Evolutionary conservation across 306 rosid genomes (phyloP).

Genomic region (Citrullus colocynthis): DNA sequence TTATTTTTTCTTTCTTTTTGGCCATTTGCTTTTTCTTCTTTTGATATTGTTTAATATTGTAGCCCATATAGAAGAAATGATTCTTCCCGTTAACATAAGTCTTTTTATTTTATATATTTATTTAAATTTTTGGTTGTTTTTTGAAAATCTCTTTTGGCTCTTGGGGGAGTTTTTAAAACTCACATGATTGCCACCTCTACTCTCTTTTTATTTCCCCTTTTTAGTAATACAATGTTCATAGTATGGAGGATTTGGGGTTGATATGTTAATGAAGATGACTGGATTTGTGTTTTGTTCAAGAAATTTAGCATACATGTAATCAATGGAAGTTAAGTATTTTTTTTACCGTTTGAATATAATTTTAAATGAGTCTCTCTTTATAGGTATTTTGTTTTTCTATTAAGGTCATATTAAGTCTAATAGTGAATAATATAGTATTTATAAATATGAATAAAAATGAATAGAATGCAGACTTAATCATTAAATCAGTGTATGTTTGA

Average conservation of each 20-base stretch:
- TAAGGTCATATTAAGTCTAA: no score
- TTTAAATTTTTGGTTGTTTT: no score
- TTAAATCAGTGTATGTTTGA: no score
- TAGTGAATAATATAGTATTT: no score
- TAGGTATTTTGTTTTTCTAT: no score
- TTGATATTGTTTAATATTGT: constrained; percentile 7
- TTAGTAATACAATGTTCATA: neutral
- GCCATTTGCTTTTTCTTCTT: neutral
- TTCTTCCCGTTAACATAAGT: neutral
- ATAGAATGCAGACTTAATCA: no score
- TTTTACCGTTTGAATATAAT: no score
- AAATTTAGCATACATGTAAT: neutral
- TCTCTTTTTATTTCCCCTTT: neutral
- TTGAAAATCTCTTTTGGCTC: neutral
- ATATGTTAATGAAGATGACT: neutral
- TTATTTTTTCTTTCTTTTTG: neutral
- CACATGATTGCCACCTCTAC: constrained; percentile 4
- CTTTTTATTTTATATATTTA: neutral
- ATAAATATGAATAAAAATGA: no score
- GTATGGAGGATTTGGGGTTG: neutral
- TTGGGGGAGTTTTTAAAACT: neutral
- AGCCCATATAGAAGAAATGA: constrained; percentile 3
- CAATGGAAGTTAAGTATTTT: no score
- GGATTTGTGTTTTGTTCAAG: neutral
- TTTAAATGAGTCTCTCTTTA: no score